Base-by-base conservation (phyloP, 1,284 basidiomycete species). In the Ganoderma multipileum region DNA sequence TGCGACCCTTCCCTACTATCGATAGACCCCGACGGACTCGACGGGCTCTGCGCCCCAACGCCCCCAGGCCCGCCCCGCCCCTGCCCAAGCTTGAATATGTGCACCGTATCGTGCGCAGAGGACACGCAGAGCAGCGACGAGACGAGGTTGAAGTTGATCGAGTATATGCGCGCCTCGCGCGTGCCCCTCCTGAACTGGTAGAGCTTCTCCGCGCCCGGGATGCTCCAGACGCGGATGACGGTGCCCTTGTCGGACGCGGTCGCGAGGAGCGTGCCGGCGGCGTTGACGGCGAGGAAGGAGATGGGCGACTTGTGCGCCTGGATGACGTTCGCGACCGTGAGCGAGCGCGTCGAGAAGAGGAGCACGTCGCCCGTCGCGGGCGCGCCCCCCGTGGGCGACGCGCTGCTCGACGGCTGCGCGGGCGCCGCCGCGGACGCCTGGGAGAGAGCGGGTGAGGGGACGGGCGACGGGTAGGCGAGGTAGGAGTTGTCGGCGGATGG, bases 291-390 rank as follows among this genome's bases (percentile, higher is more conserved):
- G 44, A 99, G 86, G 73, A 91, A 90, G 3, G 96, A 94, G 69
- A 99, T 92, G 1, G 97, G 95, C 1, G 96, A 84, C 82, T 98
- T 98, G 85, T 99, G 98, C 14, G 98, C 98, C 77, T 96, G 96
- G 70, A 99, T 95, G 74, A 98, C 95, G 82, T 99, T 98, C 39
- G 95, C 90, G 20, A 98, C 95, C 1, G 93, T 92, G 18, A 99
- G 88, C 5, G 94, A 90, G 64, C 96, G 91, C 1, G 97, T 96
- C 70, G 96, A 96, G 84, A 99, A 99, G 60, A 98, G 84, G 72
- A 97, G 90, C 64, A 98, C 94, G 80, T 98, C 96, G 74, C 96
- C 96, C 0, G 92, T 89, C 78, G 86, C 91, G 62, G 86, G 75
- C 2, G 81, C 76, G 18, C 77, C 20, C 33, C 33, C 33, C 26